Base-by-base conservation (phyloP, 495 filamentous ascomycete species). In the Lasiosphaeria hispida region DNA sequence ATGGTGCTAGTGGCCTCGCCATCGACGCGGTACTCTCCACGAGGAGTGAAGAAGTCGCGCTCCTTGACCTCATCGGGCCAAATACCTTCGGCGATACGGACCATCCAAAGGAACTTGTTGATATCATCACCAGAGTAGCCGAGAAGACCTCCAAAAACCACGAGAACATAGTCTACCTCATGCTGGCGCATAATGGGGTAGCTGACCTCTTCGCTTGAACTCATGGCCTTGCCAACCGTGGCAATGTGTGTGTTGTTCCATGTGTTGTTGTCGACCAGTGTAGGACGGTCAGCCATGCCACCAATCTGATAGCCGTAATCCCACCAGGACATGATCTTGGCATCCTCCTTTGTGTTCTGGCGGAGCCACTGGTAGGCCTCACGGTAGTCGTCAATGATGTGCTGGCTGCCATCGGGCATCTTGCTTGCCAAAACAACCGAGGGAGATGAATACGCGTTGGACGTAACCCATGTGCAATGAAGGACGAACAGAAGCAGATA, bases 31-130 rank as follows among this genome's bases (percentile, higher is more conserved):
- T 97, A 99, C 73, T 99, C 95, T 68, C 95, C 95, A 52, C 92
- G 83, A 10, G 90, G 74, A 14, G 95, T 99, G 78, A 99, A 99
- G 79, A 88, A 99, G 62, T 94, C 87, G 53, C 95, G 87, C 78
- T 99, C 95, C 75, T 90, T 97, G 63, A 99, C 88, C 83, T 99
- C 92, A 60, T 97, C 90, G 15, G 95, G 95, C 95, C 95, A 99
- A 75, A 99, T 96, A 61, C 95, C 95, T 74, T 97, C 95, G 39
- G 95, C 94, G 63, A 99, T 99, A 69, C 95, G 85, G 53, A 99
- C 94, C 95, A 99, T 99, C 95, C 95, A 99, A 57, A 99, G 76
- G 81, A 99, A 99, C 77, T 99, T 99, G 79, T 99, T 99, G 81
- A 99, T 96, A 68, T 99, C 95, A 67, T 99, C 95, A 48, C 95